These are phyloP conservation scores for Clavispora asparagi DNA, from an alignment of 805 yeast genomes.

Conservation along the genomic window DNA sequence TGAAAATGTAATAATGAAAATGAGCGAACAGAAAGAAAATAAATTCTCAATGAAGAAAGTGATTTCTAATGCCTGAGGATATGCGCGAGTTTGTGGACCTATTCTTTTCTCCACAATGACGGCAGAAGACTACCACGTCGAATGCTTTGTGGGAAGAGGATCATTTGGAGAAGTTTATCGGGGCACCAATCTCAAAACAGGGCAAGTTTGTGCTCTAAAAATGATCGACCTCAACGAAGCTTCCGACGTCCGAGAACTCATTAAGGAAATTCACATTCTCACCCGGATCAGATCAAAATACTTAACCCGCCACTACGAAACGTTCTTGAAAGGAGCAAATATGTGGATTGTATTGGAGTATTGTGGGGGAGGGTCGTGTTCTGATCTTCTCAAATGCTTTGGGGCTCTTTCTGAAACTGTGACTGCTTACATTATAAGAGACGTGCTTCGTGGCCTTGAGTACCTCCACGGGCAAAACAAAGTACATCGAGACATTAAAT, in stretches of 20 bases:
- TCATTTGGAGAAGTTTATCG: constrained; percentile 83
- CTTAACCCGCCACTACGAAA: constrained; percentile 58
- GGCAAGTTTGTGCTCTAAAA: constrained; percentile 71
- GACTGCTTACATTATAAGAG: constrained; percentile 46
- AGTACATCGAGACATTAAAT: constrained; percentile 87
- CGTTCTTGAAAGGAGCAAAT: constrained; percentile 57
- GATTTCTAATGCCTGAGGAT: no score
- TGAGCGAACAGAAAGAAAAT: no score
- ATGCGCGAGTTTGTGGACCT: background rate
- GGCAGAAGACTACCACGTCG: constrained; percentile 12
- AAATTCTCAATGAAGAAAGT: no score
- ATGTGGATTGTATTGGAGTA: constrained; percentile 93
- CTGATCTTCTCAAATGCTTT: constrained; percentile 59
- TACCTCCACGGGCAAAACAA: constrained; percentile 72
- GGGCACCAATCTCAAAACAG: constrained; percentile 36
- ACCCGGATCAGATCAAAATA: constrained; percentile 29
- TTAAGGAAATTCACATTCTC: constrained; percentile 76
- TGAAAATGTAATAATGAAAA: background rate
- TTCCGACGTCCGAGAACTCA: constrained; percentile 59
- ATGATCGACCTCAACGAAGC: constrained; percentile 76
- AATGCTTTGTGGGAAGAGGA: constrained; percentile 56
- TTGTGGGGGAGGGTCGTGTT: constrained; percentile 92
- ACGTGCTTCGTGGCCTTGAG: constrained; percentile 62
- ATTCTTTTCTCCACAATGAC: constrained; percentile 8
- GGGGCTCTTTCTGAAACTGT: constrained; percentile 53